Evolutionary conservation across 2,329 filamentous ascomycete species (phyloP), one percentile per base, ranked within the genome.

Genomic region (Claviceps maximensis): DNA sequence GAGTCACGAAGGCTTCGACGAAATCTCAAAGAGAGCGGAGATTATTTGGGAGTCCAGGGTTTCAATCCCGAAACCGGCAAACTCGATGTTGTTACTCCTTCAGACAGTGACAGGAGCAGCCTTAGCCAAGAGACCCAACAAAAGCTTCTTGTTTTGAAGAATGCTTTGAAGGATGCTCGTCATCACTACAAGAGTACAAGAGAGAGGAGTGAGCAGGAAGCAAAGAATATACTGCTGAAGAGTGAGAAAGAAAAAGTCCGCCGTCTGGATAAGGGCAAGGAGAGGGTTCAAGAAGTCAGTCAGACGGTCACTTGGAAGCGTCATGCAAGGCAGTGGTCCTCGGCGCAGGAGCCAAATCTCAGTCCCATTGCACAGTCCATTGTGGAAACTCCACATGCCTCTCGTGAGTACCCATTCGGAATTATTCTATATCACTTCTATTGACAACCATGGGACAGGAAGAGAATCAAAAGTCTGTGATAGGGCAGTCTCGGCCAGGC

Each of bases 11-110:
- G 59, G 7, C 65, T 69, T 38, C 71, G 77, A 6, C 69, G 69
- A 46, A 71, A 62, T 42, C 67, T 80, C 52, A 77, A 74, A 55
- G 71, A 74, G 52, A 79, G 75, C 52, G 77, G 77, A 4, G 79
- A 83, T 60, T 82, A 74, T 59, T 70, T 82, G 0, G 78, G 78
- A 2, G 75, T 81, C 1, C 77, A 79, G 54, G 79, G 79, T 3
- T 68, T 77, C 51, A 81, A 82, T 58, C 79, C 79, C 0, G 65
- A 71, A 44, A 81, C 79, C 0, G 77, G 79, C 5, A 67, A 74
- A 56, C 71, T 74, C 49, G 74, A 80, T 54, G 63, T 75, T 15
- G 65, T 78, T 40, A 77, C 74, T 4, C 73, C 74, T 8, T 74
- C 74, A 2, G 68, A 70, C 15, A 77, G 73, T 55, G 74, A 73